A percentile compares a stretch with the other conserved stretches of the same genome.
phyloP scores from a whole-genome alignment of 75 land plant species.

The Pinus taeda region DNA sequence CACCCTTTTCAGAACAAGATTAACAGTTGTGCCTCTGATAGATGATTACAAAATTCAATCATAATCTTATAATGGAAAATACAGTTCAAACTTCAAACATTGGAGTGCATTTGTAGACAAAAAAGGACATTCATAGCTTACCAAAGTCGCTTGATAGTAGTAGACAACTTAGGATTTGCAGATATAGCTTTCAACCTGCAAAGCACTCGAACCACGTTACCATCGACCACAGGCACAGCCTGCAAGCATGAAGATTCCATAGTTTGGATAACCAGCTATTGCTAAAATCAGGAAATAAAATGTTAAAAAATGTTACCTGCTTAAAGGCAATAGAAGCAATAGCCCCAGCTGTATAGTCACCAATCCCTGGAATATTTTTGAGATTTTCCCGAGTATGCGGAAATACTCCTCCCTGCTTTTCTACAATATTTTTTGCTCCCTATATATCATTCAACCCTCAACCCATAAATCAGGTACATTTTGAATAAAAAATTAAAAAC shows the following conservation, averaged over 20 bases:
- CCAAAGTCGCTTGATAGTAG: constrained; percentile 68
- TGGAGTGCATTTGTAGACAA: not conserved
- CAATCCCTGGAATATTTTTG: constrained; percentile 77
- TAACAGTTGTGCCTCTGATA: not conserved
- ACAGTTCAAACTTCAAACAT: not conserved
- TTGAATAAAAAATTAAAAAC: too few species aligned
- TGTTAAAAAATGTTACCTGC: constrained; percentile 37
- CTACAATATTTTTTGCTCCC: constrained; percentile 81
- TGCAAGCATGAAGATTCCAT: constrained; percentile 17
- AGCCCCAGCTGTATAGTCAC: constrained; percentile 96
- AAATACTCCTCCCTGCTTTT: constrained; percentile 43
- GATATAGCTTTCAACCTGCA: constrained; percentile 81
- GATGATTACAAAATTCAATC: not conserved
- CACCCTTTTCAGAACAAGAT: not conserved
- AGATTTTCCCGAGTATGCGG: constrained; percentile 58
- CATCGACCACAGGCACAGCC: constrained; percentile 98
- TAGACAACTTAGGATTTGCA: constrained; percentile 58
- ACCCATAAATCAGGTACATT: too few species aligned
- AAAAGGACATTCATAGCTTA: constrained; percentile 12
- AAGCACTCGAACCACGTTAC: constrained; percentile 89
- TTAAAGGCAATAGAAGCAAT: constrained; percentile 94
- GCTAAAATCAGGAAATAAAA: not conserved
- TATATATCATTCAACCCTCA: constrained; percentile 2
- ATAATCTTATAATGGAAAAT: not conserved
- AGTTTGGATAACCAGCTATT: constrained; percentile 6